phyloP scores from a whole-genome alignment of 1,284 basidiomycete genomes.

The Boletus albobrunnescens region DNA sequence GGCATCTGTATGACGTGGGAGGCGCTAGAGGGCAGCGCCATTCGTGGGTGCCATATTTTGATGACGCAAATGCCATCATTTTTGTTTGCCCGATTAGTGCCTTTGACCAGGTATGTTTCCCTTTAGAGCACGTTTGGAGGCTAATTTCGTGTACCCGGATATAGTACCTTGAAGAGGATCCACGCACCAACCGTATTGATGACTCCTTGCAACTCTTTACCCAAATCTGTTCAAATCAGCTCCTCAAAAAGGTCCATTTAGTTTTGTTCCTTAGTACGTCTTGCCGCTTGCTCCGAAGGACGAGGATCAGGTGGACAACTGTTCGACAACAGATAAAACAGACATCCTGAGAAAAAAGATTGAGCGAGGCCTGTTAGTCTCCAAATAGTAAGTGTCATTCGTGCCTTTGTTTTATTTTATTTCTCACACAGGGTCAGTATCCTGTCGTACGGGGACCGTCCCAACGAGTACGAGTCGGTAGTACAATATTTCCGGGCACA shows the following conservation, averaged over 20 bases:
- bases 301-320: slow-evolving; percentile 10
- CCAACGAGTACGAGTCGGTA: slow-evolving; percentile 75
- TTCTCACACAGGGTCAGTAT: slow-evolving; percentile 48
- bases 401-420: not conserved
- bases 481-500: slow-evolving; percentile 81
- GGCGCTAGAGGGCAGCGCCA: slow-evolving; percentile 81
- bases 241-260: slow-evolving; percentile 73
- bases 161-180: slow-evolving; percentile 80
- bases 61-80: slow-evolving; percentile 82
- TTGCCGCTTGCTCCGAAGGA: not conserved
- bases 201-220: slow-evolving; percentile 81
- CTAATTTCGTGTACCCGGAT: not conserved
- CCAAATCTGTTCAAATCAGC: slow-evolving; percentile 74
- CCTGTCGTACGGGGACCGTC: slow-evolving; percentile 73
- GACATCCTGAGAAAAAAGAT: slow-evolving; percentile 71
- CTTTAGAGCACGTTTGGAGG: not conserved
- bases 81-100: slow-evolving; percentile 84
- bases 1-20: slow-evolving; percentile 80
- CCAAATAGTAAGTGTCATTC: slow-evolving; percentile 64
- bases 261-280: slow-evolving; percentile 73
- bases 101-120: slow-evolving; percentile 65
- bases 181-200: slow-evolving; percentile 75
- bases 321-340: slow-evolving; percentile 60
- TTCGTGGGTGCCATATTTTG: slow-evolving; percentile 79
- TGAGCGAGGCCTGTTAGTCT: slow-evolving; percentile 59